A percentile compares a stretch with the other conserved stretches of the same genome.
These are phyloP conservation scores for Nicotiana noctiflora DNA, from an alignment of 257 asterid species.

Conservation along the genomic window DNA sequence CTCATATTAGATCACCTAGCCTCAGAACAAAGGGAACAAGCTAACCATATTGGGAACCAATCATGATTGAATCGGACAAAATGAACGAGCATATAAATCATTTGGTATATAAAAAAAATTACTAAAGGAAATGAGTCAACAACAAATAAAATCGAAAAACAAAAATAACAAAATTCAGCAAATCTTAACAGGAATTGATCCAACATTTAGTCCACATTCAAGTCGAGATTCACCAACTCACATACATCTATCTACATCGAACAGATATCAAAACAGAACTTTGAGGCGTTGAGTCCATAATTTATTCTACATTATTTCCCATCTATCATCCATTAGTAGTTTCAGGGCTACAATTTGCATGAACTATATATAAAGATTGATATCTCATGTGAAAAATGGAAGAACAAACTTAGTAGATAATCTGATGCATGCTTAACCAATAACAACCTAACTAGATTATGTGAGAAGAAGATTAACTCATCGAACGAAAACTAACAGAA, in stretches of 20 bases:
- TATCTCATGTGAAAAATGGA: not conserved
- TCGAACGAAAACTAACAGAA: no score
- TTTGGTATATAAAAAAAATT: no score
- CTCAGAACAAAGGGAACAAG: no score
- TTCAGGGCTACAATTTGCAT: not conserved
- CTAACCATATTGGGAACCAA: no score
- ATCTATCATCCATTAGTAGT: not conserved
- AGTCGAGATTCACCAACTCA: not conserved
- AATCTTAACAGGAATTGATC: not conserved
- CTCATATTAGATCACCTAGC: no score
- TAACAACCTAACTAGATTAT: not conserved
- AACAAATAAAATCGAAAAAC: no score
- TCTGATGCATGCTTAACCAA: not conserved
- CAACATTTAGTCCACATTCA: not conserved
- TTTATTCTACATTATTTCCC: not conserved
- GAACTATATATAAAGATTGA: not conserved
- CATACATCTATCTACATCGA: not conserved
- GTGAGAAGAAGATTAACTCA: not conserved
- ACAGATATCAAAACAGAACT: not conserved
- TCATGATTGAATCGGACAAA: no score
- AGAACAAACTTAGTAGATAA: constrained; percentile 3
- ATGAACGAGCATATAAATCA: not conserved
- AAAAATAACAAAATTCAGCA: not conserved
- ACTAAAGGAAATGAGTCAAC: not conserved
- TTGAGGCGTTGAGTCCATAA: not conserved